Percentiles rank a stretch among this genome's conserved stretches.
These are phyloP conservation scores for Polychaeton citri DNA, from an alignment of 2,329 filamentous ascomycete species.

Conservation along the genomic window DNA sequence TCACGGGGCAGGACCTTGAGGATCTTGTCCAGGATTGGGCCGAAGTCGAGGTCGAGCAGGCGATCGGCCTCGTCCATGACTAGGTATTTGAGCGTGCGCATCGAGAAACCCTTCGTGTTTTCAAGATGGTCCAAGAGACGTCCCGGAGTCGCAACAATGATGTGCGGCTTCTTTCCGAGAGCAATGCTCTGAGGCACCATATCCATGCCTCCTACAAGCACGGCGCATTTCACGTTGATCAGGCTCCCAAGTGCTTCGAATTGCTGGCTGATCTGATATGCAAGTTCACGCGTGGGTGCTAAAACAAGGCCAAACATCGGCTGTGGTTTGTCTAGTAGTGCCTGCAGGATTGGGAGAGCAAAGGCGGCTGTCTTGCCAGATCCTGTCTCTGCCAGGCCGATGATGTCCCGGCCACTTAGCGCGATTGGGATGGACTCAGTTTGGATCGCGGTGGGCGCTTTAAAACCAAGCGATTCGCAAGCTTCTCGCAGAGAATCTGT, in stretches of 20 bases:
- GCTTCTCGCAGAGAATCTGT: constrained; percentile 82
- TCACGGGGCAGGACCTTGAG: constrained; percentile 74
- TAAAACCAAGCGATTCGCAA: constrained; percentile 71
- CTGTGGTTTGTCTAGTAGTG: constrained; percentile 76
- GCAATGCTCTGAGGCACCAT: constrained; percentile 89
- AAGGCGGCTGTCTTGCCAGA: constrained; percentile 95
- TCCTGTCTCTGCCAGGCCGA: constrained; percentile 89
- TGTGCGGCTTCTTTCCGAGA: constrained; percentile 88
- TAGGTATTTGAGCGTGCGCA: constrained; percentile 69
- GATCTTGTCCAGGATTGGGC: constrained; percentile 83
- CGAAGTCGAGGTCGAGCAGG: constrained; percentile 86
- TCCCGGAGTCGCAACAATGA: constrained; percentile 84
- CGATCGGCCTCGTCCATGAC: constrained; percentile 94
- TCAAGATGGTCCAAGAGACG: constrained; percentile 83
- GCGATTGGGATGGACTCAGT: constrained; percentile 70
- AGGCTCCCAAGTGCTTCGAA: constrained; percentile 79
- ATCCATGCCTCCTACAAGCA: constrained; percentile 79
- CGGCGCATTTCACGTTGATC: constrained; percentile 74
- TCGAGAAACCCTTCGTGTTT: constrained; percentile 90
- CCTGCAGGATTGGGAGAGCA: constrained; percentile 81
- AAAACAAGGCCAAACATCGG: constrained; percentile 79
- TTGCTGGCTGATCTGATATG: constrained; percentile 75
- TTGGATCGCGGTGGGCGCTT: constrained; percentile 78
- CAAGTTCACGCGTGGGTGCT: constrained; percentile 85
- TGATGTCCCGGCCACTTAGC: constrained; percentile 69